Evolutionary conservation across 495 filamentous ascomycete species (phyloP), one percentile per base, ranked within the genome.

Genomic region (Hypoxylon fuscum): DNA sequence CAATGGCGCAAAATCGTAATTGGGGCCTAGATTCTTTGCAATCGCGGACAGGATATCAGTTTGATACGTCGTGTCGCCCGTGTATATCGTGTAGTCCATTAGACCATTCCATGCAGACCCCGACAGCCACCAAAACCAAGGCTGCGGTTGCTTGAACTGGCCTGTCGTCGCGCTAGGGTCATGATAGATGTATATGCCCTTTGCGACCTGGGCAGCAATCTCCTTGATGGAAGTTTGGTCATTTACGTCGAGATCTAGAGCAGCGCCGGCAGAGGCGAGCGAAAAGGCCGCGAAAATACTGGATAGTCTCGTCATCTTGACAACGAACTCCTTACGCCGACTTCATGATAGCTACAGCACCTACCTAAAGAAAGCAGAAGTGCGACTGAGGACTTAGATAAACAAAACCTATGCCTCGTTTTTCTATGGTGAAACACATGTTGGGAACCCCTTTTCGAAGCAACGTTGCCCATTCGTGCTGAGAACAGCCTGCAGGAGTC

Each of bases 81-180:
- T 97, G 55, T 89, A 88, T 59, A 81, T 85, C 81, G 88, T 93
- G 71, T 97, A 96, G 68, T 96, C 88, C 59, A 96, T 79, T 54
- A 97, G 62, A 2, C 87, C 76, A 50, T 85, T 87, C 74, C 90
- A 93, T 77, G 88, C 88, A 9, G 87, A 87, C 12, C 90, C 91
- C 0, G 85, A 85, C 64, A 92, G 84, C 89, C 89, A 93, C 90
- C 88, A 93, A 75, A 87, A 94, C 74, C 92, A 94, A 0, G 89
- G 86, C 55, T 84, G 74, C 1, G 89, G 89, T 2, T 92, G 74
- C 70, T 87, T 90, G 12, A 72, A 72, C 46, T 72, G 69, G 4
- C 90, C 90, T 2, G 89, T 86, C 1, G 81, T 80, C 40, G 90
- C 84, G 41, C 87, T 89, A 1, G 87, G 85, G 18, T 83, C 75